Evolutionary conservation across 208 protist species (phyloP).

Genomic region (Vickermania spadyakhi): DNA sequence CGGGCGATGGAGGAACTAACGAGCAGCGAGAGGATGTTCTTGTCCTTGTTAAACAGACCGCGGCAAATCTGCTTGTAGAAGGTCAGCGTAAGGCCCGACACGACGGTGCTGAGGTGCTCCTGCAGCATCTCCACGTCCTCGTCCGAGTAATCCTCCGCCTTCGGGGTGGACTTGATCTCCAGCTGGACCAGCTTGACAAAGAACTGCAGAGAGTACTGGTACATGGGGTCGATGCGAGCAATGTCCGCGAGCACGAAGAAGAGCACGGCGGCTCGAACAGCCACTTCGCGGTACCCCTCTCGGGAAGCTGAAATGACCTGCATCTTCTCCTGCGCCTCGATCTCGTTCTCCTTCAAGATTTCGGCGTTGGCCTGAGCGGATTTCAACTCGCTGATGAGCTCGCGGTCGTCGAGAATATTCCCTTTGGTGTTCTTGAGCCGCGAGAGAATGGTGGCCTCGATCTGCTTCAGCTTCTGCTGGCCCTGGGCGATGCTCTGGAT

Average conservation of each 20-base stretch:
- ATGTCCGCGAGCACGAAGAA: constrained; percentile 94
- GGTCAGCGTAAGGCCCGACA: constrained; percentile 73
- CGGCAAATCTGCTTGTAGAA: constrained; percentile 96
- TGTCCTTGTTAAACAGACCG: constrained; percentile 98
- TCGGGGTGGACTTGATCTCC: constrained; percentile 70
- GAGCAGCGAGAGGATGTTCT: constrained; percentile 92
- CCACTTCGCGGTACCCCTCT: constrained; percentile 86
- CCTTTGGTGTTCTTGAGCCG: constrained; percentile 81
- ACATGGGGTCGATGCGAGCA: constrained; percentile 96
- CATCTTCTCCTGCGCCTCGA: constrained; percentile 90
- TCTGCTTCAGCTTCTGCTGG: constrained; percentile 87
- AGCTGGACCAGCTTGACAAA: constrained; percentile 93
- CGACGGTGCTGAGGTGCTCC: constrained; percentile 74
- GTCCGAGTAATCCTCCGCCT: constrained; percentile 38
- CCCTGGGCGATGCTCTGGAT: constrained; percentile 88
- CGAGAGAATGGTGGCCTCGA: constrained; percentile 91
- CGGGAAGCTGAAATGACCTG: constrained; percentile 85
- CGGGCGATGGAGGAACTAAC: constrained; percentile 87
- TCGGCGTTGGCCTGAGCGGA: constrained; percentile 88
- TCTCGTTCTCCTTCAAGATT: constrained; percentile 81
- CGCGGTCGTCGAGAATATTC: constrained; percentile 94
- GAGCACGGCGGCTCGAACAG: constrained; percentile 86
- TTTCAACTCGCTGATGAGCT: constrained; percentile 91
- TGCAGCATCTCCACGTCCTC: constrained; percentile 42
- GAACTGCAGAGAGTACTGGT: constrained; percentile 98